These are phyloP conservation scores for Aspergillus quadricinctus DNA, from an alignment of 2,329 filamentous ascomycete species.

Conservation along the genomic window DNA sequence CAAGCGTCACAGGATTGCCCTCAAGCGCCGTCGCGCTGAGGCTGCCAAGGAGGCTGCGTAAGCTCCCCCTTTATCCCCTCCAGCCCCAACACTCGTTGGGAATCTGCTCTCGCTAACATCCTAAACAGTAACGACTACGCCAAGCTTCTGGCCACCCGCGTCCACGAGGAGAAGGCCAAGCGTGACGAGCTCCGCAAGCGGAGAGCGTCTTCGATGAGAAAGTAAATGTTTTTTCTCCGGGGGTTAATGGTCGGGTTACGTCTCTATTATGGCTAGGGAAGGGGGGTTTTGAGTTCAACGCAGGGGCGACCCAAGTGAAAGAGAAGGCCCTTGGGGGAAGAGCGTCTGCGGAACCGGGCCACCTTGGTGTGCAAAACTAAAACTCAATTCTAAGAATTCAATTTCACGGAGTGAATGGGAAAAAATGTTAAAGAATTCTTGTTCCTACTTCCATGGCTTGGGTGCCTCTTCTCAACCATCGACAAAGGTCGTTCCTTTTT, in stretches of 20 bases:
- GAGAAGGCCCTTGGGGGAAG: slow-evolving; percentile 2
- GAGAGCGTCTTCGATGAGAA: slow-evolving; percentile 92
- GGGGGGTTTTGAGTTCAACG: slow-evolving; percentile 5
- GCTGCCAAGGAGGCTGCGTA: slow-evolving; percentile 98
- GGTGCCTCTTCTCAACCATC: neutral
- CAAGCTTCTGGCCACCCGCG: slow-evolving; percentile 92
- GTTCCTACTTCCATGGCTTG: slow-evolving; percentile 6
- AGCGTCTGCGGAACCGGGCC: slow-evolving; percentile 7
- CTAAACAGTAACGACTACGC: slow-evolving; percentile 83
- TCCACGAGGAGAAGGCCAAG: slow-evolving; percentile 89
- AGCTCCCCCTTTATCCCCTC: slow-evolving; percentile 39
- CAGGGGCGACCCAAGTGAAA: slow-evolving; percentile 12
- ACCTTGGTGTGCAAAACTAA: slow-evolving; percentile 14
- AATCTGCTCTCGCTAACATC: slow-evolving; percentile 22
- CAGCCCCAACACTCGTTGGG: slow-evolving; percentile 13
- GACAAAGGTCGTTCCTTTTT: neutral
- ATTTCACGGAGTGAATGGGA: slow-evolving; percentile 14
- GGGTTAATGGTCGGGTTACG: slow-evolving; percentile 35
- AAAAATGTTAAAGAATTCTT: slow-evolving; percentile 17
- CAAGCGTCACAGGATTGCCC: slow-evolving; percentile 96
- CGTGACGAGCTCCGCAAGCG: slow-evolving; percentile 95
- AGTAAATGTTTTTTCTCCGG: slow-evolving; percentile 52
- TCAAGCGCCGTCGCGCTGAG: slow-evolving; percentile 97
- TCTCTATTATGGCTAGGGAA: slow-evolving; percentile 30
- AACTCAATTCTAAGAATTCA: slow-evolving; percentile 15